Base-by-base conservation (phyloP, 225 moss, liverwort and hornwort species). In the Bryoerythrophyllum caledonicum region DNA sequence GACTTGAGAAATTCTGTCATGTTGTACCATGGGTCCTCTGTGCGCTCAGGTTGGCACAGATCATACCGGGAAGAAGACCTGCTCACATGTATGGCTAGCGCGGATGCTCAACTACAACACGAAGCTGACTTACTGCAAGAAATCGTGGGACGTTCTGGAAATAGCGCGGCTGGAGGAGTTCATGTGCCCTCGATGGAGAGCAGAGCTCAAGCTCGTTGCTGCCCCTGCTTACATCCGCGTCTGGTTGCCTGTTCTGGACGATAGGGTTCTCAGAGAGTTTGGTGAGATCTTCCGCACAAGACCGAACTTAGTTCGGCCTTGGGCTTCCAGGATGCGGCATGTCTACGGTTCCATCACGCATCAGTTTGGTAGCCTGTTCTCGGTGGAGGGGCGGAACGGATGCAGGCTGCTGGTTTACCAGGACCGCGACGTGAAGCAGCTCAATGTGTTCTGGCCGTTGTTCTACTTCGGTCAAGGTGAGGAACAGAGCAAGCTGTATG, bases 381-480 rank as follows among this genome's bases (percentile, higher is more conserved):
- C 74, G 20, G 82, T 82, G 3, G 82, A 82, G 51, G 82, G 82
- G 21, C 76, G 63, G 26, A 74, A 74, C 7, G 82, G 82, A 70
- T 26, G 70, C 30, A 70, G 65, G 65, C 57, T 82, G 65, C 66
- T 82, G 30, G 74, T 82, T 10, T 82, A 78, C 28, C 78, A 82
- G 48, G 78, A 82, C 63, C 82, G 78, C 13, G 78, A 82, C 28
- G 73, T 78, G 64, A 70, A 60, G 68, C 73, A 74, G 30, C 74
- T 82, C 56, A 82, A 82, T 26, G 82, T 74, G 21, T 82, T 74
- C 24, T 82, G 78, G 82, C 78, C 82, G 10, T 74, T 82, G 53
- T 78, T 82, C 37, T 74, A 82, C 54, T 82, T 48, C 20, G 67
- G 74, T 21, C 78, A 49, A 28, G 78, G 78, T 27, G 60, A 74